A percentile compares a stretch with the other conserved stretches of the same genome.
These are phyloP conservation scores for Tylopilus cervinicoccineus DNA, from an alignment of 768 basidiomycete species.

Conservation along the genomic window DNA sequence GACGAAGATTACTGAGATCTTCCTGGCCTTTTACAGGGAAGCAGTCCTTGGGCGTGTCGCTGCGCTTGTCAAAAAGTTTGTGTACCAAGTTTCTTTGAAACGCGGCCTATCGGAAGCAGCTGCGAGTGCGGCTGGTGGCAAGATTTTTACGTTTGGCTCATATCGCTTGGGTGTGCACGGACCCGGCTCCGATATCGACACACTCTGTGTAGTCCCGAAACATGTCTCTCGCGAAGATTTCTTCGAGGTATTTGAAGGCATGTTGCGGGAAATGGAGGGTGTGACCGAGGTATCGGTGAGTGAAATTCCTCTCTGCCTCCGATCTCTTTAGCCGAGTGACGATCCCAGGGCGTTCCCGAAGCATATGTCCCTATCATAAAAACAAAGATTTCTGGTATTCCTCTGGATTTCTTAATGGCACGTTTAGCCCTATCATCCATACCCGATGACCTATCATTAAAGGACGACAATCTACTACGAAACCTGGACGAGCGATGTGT, in stretches of 20 bases:
- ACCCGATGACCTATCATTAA: slow-evolving; percentile 86
- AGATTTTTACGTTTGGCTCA: slow-evolving; percentile 98
- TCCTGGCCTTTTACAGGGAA: slow-evolving; percentile 56
- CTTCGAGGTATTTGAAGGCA: slow-evolving; percentile 84
- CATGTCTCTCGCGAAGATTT: slow-evolving; percentile 96
- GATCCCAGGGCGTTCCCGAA: slow-evolving; percentile 83
- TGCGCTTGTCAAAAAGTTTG: slow-evolving; percentile 89
- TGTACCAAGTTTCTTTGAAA: slow-evolving; percentile 71
- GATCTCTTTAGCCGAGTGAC: slow-evolving; percentile 3
- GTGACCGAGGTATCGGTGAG: slow-evolving; percentile 87
- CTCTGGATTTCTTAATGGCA: slow-evolving; percentile 93
- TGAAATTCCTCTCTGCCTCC: slow-evolving; percentile 14
- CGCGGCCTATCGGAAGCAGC: slow-evolving; percentile 85
- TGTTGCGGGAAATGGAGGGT: slow-evolving; percentile 81
- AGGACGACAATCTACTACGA: slow-evolving; percentile 86
- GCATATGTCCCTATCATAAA: slow-evolving; percentile 97
- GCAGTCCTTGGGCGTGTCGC: slow-evolving; percentile 88
- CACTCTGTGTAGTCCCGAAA: slow-evolving; percentile 95
- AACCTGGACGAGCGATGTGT: slow-evolving; percentile 95
- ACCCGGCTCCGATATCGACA: slow-evolving; percentile 95
- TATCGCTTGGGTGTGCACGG: slow-evolving; percentile 98
- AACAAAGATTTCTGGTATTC: slow-evolving; percentile 85
- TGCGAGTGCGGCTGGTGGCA: slow-evolving; percentile 88
- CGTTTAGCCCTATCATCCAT: slow-evolving; percentile 81
- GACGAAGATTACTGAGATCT: slow-evolving; percentile 21